Conservation (phyloP, 2,329 filamentous ascomycete species). For the Monosporascus cannonballus region DNA sequence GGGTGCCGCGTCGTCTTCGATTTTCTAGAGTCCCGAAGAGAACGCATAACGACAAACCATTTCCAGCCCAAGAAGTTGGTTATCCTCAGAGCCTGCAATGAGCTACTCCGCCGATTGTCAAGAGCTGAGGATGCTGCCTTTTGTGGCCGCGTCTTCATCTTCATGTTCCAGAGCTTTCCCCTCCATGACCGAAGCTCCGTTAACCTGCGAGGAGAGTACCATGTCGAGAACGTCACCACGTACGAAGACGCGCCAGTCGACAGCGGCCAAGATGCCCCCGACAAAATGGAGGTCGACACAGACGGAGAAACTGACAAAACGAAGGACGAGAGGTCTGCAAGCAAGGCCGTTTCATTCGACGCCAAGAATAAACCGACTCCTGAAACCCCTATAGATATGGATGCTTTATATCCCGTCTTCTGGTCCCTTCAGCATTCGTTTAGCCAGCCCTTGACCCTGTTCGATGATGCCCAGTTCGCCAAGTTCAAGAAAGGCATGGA, state of each 20-base stretch:
- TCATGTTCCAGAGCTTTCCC: constrained; percentile 96
- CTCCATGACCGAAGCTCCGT: constrained; percentile 96
- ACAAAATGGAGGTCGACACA: constrained; percentile 63
- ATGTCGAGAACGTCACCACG: constrained; percentile 86
- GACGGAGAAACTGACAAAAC: constrained; percentile 31
- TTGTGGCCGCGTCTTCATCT: constrained; percentile 95
- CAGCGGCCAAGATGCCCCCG: constrained; percentile 26
- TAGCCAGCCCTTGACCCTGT: constrained; percentile 80
- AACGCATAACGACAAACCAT: constrained; percentile 75
- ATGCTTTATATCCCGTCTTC: constrained; percentile 81
- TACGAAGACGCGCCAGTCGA: constrained; percentile 57
- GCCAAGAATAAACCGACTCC: constrained; percentile 33
- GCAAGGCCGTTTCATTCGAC: constrained; percentile 40
- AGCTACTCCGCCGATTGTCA: constrained; percentile 87
- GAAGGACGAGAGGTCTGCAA: constrained; percentile 26
- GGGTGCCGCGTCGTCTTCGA: constrained; percentile 90
- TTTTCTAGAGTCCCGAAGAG: constrained; percentile 87
- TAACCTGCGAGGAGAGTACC: constrained; percentile 91
- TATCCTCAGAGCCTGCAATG: constrained; percentile 91
- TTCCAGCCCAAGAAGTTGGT: constrained; percentile 81
- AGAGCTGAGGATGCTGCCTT: constrained; percentile 95
- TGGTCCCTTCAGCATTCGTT: constrained; percentile 92
- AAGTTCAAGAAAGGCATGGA: constrained; percentile 77
- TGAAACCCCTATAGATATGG: constrained; percentile 55
- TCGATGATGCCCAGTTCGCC: constrained; percentile 64